These are phyloP conservation scores for Ogataea angusta DNA, from an alignment of 805 yeast genomes.

Conservation along the genomic window DNA sequence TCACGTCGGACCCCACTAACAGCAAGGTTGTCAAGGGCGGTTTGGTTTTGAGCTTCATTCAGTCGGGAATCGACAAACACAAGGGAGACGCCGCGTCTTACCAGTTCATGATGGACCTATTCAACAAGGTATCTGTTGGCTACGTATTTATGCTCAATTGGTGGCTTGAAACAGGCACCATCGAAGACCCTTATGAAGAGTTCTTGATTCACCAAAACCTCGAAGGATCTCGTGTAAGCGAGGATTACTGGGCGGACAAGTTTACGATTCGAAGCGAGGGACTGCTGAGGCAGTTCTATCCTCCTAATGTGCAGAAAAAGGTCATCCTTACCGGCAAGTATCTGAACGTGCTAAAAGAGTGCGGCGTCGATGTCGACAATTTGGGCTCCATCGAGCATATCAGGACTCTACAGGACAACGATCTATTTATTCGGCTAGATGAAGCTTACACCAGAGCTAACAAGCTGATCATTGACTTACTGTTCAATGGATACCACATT, in stretches of 20 bases:
- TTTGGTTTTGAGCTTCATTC: slow-evolving; percentile 58
- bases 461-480: slow-evolving; percentile 49
- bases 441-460: slow-evolving; percentile 70
- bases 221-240: slow-evolving; percentile 31
- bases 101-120: slow-evolving; percentile 49
- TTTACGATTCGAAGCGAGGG: slow-evolving; percentile 75
- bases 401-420: slow-evolving; percentile 31
- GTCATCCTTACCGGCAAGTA: slow-evolving; percentile 82
- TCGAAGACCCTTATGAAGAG: slow-evolving; percentile 79
- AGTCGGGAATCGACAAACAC: slow-evolving; percentile 49
- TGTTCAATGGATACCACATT: slow-evolving; percentile 60
- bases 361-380: slow-evolving; percentile 41
- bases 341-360: slow-evolving; percentile 64
- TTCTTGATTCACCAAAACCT: slow-evolving; percentile 58
- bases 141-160: slow-evolving; percentile 65
- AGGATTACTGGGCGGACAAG: slow-evolving; percentile 70
- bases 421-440: slow-evolving; percentile 51
- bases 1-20: slow-evolving; percentile 48
- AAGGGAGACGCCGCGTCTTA: slow-evolving; percentile 64
- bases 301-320: slow-evolving; percentile 53
- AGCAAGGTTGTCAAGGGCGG: slow-evolving; percentile 76
- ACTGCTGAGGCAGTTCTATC: slow-evolving; percentile 59
- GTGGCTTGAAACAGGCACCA: slow-evolving; percentile 77
- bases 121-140: slow-evolving; percentile 55
- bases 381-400: slow-evolving; percentile 8